phyloP scores from a whole-genome alignment of 108 stramenopile genomes.

The Skeletonema costatum region DNA sequence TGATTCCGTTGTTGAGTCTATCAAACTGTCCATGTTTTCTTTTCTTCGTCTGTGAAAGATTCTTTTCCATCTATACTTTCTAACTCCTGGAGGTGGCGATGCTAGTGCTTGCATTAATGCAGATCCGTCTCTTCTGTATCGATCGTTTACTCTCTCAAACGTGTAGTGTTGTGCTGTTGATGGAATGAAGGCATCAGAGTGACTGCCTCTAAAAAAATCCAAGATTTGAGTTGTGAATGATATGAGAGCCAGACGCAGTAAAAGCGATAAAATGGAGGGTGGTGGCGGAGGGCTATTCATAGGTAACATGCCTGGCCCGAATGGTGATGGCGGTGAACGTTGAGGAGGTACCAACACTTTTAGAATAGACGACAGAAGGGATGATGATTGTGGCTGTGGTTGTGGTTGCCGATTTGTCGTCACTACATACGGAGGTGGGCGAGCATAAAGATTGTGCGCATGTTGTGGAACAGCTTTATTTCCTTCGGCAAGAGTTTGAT shows the following conservation, averaged over 20 bases:
- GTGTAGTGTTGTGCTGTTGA: conserved; percentile 75
- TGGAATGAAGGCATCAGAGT: conserved; percentile 55
- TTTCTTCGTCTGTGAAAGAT: conserved; percentile 32
- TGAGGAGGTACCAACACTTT: conserved; percentile 23
- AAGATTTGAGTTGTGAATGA: conserved; percentile 46
- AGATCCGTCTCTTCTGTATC: conserved; percentile 62
- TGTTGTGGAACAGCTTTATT: conserved; percentile 6
- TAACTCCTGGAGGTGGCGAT: conserved; percentile 55
- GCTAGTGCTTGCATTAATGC: conserved; percentile 55
- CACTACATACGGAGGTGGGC: background rate
- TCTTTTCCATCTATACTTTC: conserved; percentile 28
- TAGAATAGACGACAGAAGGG: conserved; percentile 42
- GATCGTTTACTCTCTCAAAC: conserved; percentile 84
- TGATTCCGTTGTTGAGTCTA: conserved; percentile 6
- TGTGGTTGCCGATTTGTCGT: background rate
- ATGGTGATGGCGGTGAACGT: conserved; percentile 26
- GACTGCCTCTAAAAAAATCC: conserved; percentile 46
- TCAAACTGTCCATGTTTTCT: conserved; percentile 2
- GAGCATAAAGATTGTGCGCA: background rate
- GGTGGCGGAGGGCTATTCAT: conserved; percentile 19
- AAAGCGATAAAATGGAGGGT: conserved; percentile 24
- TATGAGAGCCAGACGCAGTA: conserved; percentile 47
- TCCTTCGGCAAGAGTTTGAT: background rate
- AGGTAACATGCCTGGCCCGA: background rate
- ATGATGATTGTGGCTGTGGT: conserved; percentile 15